These are phyloP conservation scores for Diaporthe sp. DNA, from an alignment of 2,329 filamentous ascomycete species.

Conservation along the genomic window DNA sequence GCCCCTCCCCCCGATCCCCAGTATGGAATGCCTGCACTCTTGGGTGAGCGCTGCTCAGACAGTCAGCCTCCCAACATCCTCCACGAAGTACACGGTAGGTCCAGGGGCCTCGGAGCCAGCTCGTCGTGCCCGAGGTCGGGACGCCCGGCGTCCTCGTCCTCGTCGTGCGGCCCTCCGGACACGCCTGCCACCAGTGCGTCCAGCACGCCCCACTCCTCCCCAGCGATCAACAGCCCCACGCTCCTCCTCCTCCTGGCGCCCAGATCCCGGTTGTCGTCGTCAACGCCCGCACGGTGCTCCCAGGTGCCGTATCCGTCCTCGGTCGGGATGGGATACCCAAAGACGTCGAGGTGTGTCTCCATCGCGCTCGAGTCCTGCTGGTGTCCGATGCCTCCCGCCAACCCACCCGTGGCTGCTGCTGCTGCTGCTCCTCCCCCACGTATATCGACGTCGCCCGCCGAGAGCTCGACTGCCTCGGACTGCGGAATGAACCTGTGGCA, in stretches of 20 bases:
- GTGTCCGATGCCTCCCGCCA: background rate
- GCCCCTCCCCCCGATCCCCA: no score
- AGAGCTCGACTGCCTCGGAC: background rate
- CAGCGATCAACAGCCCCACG: background rate
- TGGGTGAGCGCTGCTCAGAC: background rate
- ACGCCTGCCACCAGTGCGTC: background rate
- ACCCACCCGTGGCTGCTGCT: no score
- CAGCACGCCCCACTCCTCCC: background rate
- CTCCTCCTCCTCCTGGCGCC: background rate
- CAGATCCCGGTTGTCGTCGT: background rate
- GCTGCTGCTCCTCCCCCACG: background rate
- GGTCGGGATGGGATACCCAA: background rate
- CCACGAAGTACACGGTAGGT: background rate
- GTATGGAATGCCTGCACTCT: background rate
- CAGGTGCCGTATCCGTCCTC: background rate
- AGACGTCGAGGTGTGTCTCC: background rate
- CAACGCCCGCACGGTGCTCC: background rate
- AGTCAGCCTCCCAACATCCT: background rate
- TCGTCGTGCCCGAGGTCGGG: background rate
- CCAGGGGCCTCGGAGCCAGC: conserved; percentile 7
- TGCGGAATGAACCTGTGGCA: background rate
- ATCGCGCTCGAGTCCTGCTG: background rate
- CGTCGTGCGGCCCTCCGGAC: background rate
- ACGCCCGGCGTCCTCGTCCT: background rate
- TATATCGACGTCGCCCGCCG: background rate